Base-by-base conservation (phyloP, 305 asterid genomes). In the Fraxinus albicans region DNA sequence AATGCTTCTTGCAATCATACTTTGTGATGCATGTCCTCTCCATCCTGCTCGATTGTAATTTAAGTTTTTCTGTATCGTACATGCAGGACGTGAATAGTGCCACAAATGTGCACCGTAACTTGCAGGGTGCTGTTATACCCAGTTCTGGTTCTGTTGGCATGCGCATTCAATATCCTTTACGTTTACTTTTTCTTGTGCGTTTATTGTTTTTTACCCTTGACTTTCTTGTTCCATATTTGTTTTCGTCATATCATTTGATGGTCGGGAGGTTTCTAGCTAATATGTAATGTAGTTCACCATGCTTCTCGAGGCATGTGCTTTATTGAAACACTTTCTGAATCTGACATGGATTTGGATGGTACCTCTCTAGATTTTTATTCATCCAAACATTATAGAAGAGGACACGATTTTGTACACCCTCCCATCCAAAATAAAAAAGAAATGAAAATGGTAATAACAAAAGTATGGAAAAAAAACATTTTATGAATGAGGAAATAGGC, bases 131-230 rank as follows among this genome's bases (percentile, higher is more conserved):
- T 53, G 99, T 97, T 58, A 92, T 95, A 88, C 98, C 98, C 79
- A 97, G 99, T 87, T 97, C 99, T 31, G 97, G 98, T 87, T 91
- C 99, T 50, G 91, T 97, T 86, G 99, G 99, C 94, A 97, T 97
- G 99, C 98, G 99, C 77, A 97, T 97, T 87, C 99, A 97, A 97
- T 97, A 97, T 97, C 99, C 99, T 97, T 92, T 36, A 15, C 35
- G 40, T 36, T 79, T 17, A 53, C 60, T 85, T 81, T 21, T 83
- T 83, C 27, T 65, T 35, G 21, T 75, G 19, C 35, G n/a, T 74
- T 65, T 23, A 65, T 65, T 65, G 27, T 27, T 65, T 65, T 63
- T 25, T 6, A 6, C 17, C 35, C 9, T 9, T 25, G 35, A 65
- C 29, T 13, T 15, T 70, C 23, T 70, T 17, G 6, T 70, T 1